Conservation (phyloP, 2,329 filamentous ascomycete species). For the Acephala macrosclerotiorum region DNA sequence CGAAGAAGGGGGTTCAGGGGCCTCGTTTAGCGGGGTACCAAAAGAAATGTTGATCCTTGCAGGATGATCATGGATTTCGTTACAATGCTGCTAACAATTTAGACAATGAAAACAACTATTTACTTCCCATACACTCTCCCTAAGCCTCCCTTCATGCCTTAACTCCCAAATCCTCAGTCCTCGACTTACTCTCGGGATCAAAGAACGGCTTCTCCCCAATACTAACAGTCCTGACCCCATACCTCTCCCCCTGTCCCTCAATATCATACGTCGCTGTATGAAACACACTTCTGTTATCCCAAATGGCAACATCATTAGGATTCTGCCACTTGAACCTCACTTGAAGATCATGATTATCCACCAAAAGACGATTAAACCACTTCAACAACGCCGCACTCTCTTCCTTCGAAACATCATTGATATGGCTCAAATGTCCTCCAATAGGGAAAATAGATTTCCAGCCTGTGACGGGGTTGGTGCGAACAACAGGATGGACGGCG, state of each 20-base stretch:
- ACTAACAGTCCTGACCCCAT: constrained; percentile 55
- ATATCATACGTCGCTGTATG: constrained; percentile 64
- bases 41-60: background rate
- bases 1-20: background rate
- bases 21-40: background rate
- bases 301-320: constrained; percentile 54
- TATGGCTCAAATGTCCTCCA: constrained; percentile 56
- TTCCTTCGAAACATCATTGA: constrained; percentile 57
- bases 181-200: constrained; percentile 53
- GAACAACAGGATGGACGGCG: constrained; percentile 60
- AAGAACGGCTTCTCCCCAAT: constrained; percentile 59
- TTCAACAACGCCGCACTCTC: constrained; percentile 57
- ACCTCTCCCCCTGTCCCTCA: constrained; percentile 53
- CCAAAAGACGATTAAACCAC: constrained; percentile 59
- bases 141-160: background rate
- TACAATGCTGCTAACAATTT: background rate
- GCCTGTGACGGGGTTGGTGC: constrained; percentile 63
- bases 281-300: constrained; percentile 63
- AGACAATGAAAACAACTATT: background rate
- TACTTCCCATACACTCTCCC: background rate
- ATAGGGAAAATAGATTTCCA: constrained; percentile 64
- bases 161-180: constrained; percentile 48
- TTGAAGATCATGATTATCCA: constrained; percentile 64
- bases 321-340: constrained; percentile 50
- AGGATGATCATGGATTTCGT: background rate